Evolutionary conservation across 495 filamentous ascomycete species (phyloP).

Genomic region (Lichina pygmaea): DNA sequence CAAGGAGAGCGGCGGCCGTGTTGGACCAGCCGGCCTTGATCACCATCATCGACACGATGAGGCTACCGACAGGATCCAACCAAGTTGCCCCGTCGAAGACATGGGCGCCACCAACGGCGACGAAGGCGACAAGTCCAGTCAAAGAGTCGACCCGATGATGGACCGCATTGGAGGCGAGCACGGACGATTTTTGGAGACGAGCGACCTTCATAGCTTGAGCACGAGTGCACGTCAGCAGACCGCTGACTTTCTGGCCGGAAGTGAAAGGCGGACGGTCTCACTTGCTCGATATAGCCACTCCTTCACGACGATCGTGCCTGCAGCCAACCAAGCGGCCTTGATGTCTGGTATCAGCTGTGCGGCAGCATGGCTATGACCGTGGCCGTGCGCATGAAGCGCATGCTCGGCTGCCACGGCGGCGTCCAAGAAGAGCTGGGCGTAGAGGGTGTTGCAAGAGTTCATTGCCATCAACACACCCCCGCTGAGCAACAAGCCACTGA

Average conservation of each 20-base stretch:
- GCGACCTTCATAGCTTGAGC: slow-evolving; percentile 77
- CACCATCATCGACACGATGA: slow-evolving; percentile 78
- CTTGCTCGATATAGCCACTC: slow-evolving; percentile 94
- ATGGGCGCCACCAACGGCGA: slow-evolving; percentile 73
- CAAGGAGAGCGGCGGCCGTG: slow-evolving; percentile 51
- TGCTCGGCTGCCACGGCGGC: slow-evolving; percentile 30
- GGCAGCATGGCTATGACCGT: slow-evolving; percentile 33
- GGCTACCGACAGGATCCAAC: slow-evolving; percentile 85
- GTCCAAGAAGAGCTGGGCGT: slow-evolving; percentile 58
- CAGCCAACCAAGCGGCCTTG: slow-evolving; percentile 89
- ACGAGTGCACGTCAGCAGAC: not conserved
- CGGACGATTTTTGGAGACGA: slow-evolving; percentile 76
- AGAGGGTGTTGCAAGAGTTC: slow-evolving; percentile 44
- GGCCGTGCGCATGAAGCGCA: slow-evolving; percentile 9
- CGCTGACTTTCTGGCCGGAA: too few species aligned
- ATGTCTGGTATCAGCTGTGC: slow-evolving; percentile 44
- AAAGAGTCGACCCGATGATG: slow-evolving; percentile 92
- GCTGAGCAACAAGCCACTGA: slow-evolving; percentile 63
- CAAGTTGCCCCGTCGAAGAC: slow-evolving; percentile 57
- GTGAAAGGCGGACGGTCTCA: slow-evolving; percentile 19
- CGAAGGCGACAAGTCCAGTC: slow-evolving; percentile 73
- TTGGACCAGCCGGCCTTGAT: slow-evolving; percentile 76
- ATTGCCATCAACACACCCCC: slow-evolving; percentile 81
- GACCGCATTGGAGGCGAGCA: slow-evolving; percentile 87
- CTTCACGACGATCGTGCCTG: slow-evolving; percentile 68